phyloP scores from a whole-genome alignment of 1,284 basidiomycete species.

The Fomitopsis palustris region DNA sequence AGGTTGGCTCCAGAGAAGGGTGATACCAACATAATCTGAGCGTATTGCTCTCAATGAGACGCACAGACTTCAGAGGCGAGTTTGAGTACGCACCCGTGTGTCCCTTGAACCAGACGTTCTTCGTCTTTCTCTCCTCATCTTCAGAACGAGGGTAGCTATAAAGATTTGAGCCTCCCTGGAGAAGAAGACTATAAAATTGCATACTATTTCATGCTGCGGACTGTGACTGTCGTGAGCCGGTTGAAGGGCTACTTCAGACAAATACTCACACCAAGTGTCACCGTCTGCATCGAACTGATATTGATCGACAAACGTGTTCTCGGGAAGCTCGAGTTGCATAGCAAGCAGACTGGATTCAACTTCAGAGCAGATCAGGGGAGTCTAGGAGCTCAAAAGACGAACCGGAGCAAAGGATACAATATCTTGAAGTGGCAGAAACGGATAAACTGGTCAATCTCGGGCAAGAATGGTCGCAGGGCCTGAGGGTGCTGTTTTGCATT shows the following conservation, averaged over 20 bases:
- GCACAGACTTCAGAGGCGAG: background rate
- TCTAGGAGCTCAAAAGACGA: too few species aligned
- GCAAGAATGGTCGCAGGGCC: conserved; percentile 47
- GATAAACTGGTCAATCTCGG: conserved; percentile 53
- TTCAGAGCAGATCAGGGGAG: conserved; percentile 38
- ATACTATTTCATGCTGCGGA: conserved; percentile 35
- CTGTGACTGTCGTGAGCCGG: conserved; percentile 12
- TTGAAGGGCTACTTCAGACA: background rate
- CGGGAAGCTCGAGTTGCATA: conserved; percentile 29
- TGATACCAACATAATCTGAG: conserved; percentile 51
- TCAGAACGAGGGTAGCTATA: conserved; percentile 29
- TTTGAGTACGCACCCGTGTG: conserved; percentile 44
- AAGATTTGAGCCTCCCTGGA: too few species aligned
- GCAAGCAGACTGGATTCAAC: conserved; percentile 42
- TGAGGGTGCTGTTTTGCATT: conserved; percentile 44
- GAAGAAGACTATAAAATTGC: conserved; percentile 1
- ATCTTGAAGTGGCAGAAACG: conserved; percentile 49
- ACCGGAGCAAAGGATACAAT: conserved; percentile 50
- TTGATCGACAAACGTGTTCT: conserved; percentile 29
- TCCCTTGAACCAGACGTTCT: conserved; percentile 59
- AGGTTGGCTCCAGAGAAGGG: conserved; percentile 58
- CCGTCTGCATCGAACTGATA: conserved; percentile 24
- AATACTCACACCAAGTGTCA: conserved; percentile 25
- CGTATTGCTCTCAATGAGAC: background rate
- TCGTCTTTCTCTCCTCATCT: conserved; percentile 50